A percentile compares a stretch with the other conserved stretches of the same genome.
These are phyloP conservation scores for Trichophaea hybrida DNA, from an alignment of 2,329 filamentous ascomycete genomes.

Conservation along the genomic window DNA sequence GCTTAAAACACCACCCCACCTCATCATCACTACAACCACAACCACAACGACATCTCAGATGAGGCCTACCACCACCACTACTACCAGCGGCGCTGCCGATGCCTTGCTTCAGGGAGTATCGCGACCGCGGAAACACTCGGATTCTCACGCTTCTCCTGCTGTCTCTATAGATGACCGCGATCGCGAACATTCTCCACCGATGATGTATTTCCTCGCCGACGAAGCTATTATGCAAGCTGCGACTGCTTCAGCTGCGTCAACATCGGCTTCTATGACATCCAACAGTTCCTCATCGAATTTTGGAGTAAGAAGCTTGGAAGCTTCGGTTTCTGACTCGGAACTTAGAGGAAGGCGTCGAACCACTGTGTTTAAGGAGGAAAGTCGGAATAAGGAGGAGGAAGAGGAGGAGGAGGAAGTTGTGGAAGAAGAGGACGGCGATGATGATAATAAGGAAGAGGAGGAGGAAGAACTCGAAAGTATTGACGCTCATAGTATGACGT, in stretches of 20 bases:
- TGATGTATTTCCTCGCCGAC: slow-evolving; percentile 41
- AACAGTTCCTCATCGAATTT: slow-evolving; percentile 4
- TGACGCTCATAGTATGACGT: slow-evolving; percentile 1
- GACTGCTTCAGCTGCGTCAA: slow-evolving; percentile 20
- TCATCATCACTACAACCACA: neutral
- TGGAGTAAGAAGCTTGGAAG: slow-evolving; percentile 19
- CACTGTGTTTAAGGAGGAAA: slow-evolving; percentile 8
- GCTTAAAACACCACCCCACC: neutral
- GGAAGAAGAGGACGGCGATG: slow-evolving; percentile 7
- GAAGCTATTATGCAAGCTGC: slow-evolving; percentile 37
- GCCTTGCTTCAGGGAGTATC: slow-evolving; percentile 17
- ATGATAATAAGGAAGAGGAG: slow-evolving; percentile 7
- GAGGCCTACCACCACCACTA: slow-evolving; percentile 1
- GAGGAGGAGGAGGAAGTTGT: neutral
- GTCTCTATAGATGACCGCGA: slow-evolving; percentile 20
- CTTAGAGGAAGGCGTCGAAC: neutral
- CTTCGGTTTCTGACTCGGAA: slow-evolving; percentile 2
- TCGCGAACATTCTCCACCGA: slow-evolving; percentile 33
- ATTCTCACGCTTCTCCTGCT: slow-evolving; percentile 7
- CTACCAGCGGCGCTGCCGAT: slow-evolving; percentile 9
- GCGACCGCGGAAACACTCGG: slow-evolving; percentile 3
- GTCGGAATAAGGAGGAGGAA: slow-evolving; percentile 7
- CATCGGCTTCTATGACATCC: slow-evolving; percentile 17
- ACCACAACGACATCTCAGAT: neutral
- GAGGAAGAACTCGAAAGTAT: slow-evolving; percentile 14